Conservation (phyloP, 306 rosid genomes). For the Elaeagnus macrophylla region DNA sequence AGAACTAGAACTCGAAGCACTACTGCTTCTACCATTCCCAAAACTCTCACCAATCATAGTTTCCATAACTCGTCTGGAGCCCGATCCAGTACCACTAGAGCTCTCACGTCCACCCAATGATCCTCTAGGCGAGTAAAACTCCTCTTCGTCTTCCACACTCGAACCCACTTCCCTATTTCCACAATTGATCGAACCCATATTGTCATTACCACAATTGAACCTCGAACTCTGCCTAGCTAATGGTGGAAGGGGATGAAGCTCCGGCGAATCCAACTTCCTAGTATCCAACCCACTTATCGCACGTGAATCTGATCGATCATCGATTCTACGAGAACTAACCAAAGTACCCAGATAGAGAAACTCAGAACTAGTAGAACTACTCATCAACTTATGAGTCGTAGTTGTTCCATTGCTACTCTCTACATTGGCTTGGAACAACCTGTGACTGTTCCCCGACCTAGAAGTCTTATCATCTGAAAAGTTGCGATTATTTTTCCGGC, state of each 20-base stretch:
- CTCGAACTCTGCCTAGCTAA: conserved; percentile 20
- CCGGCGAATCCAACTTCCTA: conserved; percentile 46
- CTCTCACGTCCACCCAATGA: conserved; percentile 38
- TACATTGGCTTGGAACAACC: conserved; percentile 40
- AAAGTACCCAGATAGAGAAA: conserved; percentile 85
- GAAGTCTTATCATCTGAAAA: conserved; percentile 49
- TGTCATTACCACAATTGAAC: conserved; percentile 12
- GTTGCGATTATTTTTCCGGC: conserved; percentile 25
- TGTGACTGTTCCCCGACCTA: conserved; percentile 62
- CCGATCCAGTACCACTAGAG: conserved; percentile 40
- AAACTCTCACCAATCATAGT: conserved; percentile 19
- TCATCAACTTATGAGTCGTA: conserved; percentile 27
- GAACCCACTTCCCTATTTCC: conserved; percentile 21
- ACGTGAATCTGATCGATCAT: conserved; percentile 30
- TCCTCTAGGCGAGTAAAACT: conserved; percentile 82
- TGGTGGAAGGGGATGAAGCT: conserved; percentile 52
- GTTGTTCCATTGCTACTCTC: conserved; percentile 5
- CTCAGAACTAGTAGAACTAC: conserved; percentile 59
- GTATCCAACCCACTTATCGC: conserved; percentile 16
- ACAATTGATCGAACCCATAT: conserved; percentile 9
- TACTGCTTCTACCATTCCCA: conserved; percentile 29
- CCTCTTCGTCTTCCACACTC: conserved; percentile 47
- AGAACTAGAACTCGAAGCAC: conserved; percentile 30
- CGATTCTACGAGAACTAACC: conserved; percentile 51
- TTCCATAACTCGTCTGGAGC: conserved; percentile 46